Evolutionary conservation across 805 yeast species (phyloP).

Genomic region (Clavispora phyllophila): DNA sequence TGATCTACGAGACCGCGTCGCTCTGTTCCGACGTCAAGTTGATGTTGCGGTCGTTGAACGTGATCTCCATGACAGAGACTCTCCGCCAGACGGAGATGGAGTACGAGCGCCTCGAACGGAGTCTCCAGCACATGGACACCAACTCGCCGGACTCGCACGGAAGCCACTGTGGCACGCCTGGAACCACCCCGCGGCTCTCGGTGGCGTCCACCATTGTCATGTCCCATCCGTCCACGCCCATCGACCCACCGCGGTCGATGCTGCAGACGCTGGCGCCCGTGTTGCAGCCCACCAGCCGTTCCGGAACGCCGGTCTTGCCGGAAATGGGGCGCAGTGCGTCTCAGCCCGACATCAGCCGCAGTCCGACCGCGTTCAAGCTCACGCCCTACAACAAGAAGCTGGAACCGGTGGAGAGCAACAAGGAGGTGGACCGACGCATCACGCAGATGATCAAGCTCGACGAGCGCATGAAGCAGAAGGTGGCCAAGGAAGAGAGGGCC

Average conservation of each 20-base stretch:
- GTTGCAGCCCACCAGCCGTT: background rate
- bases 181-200: background rate
- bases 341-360: background rate
- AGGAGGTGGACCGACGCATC: constrained; percentile 29
- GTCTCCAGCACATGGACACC: background rate
- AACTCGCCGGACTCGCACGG: background rate
- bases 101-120: constrained; percentile 8
- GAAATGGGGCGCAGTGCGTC: background rate
- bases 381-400: constrained; percentile 13
- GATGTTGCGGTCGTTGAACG: constrained; percentile 53
- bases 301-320: background rate
- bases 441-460: constrained; percentile 29
- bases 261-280: background rate
- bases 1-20: constrained; percentile 58
- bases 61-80: constrained; percentile 43
- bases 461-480: constrained; percentile 20
- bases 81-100: constrained; percentile 21
- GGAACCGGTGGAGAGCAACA: constrained; percentile 17
- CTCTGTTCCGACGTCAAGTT: constrained; percentile 61
- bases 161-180: background rate
- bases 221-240: background rate
- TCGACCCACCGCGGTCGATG: background rate
- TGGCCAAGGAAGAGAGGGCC: constrained; percentile 11
- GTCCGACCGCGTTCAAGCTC: constrained; percentile 24
- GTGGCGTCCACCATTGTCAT: background rate